Evolutionary conservation across 2,329 filamentous ascomycete species (phyloP), one percentile per base, ranked within the genome.

Genomic region (Colletotrichum endophyticum): DNA sequence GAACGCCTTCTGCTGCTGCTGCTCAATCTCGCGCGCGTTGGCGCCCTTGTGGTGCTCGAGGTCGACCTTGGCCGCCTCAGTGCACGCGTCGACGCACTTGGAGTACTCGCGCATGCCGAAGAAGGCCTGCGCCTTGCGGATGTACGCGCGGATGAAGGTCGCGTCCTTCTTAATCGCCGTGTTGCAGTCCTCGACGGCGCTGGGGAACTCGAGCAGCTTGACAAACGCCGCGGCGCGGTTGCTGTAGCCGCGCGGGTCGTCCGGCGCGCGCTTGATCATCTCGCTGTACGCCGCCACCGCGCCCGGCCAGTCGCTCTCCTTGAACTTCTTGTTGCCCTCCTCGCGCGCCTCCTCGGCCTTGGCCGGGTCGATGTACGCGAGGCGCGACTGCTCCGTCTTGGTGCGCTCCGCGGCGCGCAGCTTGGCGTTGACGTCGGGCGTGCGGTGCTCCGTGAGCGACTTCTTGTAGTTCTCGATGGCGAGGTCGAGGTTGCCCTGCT

Each of bases 91-190:
- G 75, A 99, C 89, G 83, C 95, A 98, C 85, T 96, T 96, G 85
- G 94, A 98, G 90, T 98, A 99, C 86, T 99, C 96, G 85, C 97
- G 95, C 97, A 99, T 99, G 81, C 96, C 96, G 80, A 97, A 96
- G 85, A 96, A 95, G 57, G 96, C 95, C 87, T 99, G 96, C 0
- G 96, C 96, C 90, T 98, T 99, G 84, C 97, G 94, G 81, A 99
- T 94, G 86, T 99, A 99, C 9, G 97, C 97, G 73, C 96, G 93
- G 87, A 99, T 96, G 86, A 99, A 99, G 83, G 94, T 94, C 74
- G 94, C 91, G 82, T 99, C 97, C 81, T 94, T 94, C 91, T 95
- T 94, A 88, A 98, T 98, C 61, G 97, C 97, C 80, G 92, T 89
- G 85, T 98, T 94, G 85, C 97, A 99, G 88, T 99, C 98, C 66